Base-by-base conservation (phyloP, 2,329 filamentous ascomycete species). In the Ophiocordyceps camponoti-leonardi region DNA sequence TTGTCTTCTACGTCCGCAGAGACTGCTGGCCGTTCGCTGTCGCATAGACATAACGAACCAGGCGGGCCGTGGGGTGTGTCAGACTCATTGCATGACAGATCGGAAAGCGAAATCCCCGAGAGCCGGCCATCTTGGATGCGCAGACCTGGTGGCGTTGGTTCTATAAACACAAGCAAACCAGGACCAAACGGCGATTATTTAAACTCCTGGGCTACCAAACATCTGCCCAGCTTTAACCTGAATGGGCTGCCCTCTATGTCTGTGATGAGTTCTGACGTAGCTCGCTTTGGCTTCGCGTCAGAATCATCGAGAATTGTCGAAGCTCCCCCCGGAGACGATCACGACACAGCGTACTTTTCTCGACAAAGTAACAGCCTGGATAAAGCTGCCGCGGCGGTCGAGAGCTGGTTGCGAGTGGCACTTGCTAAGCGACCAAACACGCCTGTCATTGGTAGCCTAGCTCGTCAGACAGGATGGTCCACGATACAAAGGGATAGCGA, bases 341-440 rank as follows among this genome's bases (percentile, higher is more conserved):
- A 67, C 41, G 63, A 71, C 47, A 53, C 62, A 18, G 47, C 58
- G 35, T 56, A 68, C 12, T 53, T 63, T 6, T 61, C 64, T n/a
- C 62, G 65, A 43, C 68, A 72, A 42, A 70, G 71, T 14, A 69
- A 63, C 3, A 68, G 73, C 1, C 67, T 96, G 3, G 87, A 94
- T 55, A 84, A 88, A 50, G 81, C 94, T 11, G 87, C 88, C 1
- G 83, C 86, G 6, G 82, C 83, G 2, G 80, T 96, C 28, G 92
- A 96, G 63, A 83, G 81, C 1, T 98, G 92, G 87, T 69, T 96
- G 48, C 73, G 88, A 49, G 86, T 86, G 50, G 79, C 94, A 35
- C 86, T 86, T 48, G 68, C 73, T 6, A 81, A 80, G 56, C 70
- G 74, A 5, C 69, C 72, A 1, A 61, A 63, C 19, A 74, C 72